Evolutionary conservation across 2,329 filamentous ascomycete species (phyloP).

Genomic region (Xylaria sp.): DNA sequence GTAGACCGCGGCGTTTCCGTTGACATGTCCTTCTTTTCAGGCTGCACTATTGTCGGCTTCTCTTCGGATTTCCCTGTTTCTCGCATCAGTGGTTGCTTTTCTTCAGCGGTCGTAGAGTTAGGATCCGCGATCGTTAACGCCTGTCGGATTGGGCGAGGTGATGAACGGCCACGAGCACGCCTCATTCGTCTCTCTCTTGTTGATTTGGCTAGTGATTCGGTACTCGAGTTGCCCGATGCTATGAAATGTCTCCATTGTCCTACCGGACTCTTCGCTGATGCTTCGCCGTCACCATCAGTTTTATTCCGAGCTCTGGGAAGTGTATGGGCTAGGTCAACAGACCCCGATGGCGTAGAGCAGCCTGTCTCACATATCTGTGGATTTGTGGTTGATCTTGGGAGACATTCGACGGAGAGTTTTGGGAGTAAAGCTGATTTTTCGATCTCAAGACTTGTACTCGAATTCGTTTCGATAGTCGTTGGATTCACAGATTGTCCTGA

Average conservation of each 20-base stretch:
- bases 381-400: not conserved
- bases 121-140: not conserved
- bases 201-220: constrained; percentile 32
- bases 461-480: not conserved
- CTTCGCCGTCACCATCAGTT: not conserved
- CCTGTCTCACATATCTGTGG: not conserved
- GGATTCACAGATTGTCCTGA: not conserved
- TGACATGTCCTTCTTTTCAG: constrained; percentile 25
- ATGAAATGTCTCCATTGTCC: constrained; percentile 31
- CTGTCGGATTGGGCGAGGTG: constrained; percentile 26
- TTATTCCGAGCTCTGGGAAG: not conserved
- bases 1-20: constrained; percentile 21
- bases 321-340: not conserved
- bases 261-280: not conserved
- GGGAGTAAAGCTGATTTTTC: not conserved
- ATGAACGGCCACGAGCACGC: constrained; percentile 22
- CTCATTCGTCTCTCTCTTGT: constrained; percentile 35
- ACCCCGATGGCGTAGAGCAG: not conserved
- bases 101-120: constrained; percentile 25
- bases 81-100: constrained; percentile 28
- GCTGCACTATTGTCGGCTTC: constrained; percentile 22
- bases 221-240: constrained; percentile 34
- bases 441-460: not conserved
- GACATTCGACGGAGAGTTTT: not conserved
- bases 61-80: constrained; percentile 18